Base-by-base conservation (phyloP, 2,329 filamentous ascomycete genomes). In the Colletotrichum gigasporum region DNA sequence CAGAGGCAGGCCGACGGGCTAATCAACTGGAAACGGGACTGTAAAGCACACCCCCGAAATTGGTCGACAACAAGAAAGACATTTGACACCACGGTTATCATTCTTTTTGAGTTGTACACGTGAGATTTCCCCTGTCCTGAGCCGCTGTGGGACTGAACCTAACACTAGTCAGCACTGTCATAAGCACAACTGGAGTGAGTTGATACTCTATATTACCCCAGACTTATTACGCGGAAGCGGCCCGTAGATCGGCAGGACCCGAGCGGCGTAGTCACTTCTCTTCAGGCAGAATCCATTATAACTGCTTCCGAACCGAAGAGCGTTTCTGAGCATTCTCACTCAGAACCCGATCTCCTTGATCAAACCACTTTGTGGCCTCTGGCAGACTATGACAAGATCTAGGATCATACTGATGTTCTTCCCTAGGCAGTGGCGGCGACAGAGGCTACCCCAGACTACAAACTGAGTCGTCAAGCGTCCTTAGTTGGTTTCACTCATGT, bases 401-500 rank as follows among this genome's bases (percentile, higher is more conserved):
- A 5, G 20, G 12, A 14, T 7, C n/a, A 12, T 54, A 32, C 44
- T 60, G 10, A 51, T 44, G 5, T 16, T 34, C 18, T 1, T 26
- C 8, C n/a, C 3, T 8, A 64, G 62, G 62, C 56, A 6, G 62
- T 51, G 34, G 66, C n/a, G n/a, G 71, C 51, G 60, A 54, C 30
- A 18, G 58, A 50, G 56, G 20, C 63, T 2, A 42, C 32, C 5
- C 42, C 42, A 12, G 62, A 64, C 18, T 64, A 64, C 11, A 35
- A n/a, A 9, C 34, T 64, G 2, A 50, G 48, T 16, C 62, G 48
- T 3, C 56, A 62, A 18, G 41, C 50, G 35, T 61, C 68, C 9
- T 51, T 74, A n/a, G 45, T 72, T 20, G 69, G 68, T 22, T 73
- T 74, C 42, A 69, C 68, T 71, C 28, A 72, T 70, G 70, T 71